These are phyloP conservation scores for Diaporthe nobilis DNA, from an alignment of 2,329 filamentous ascomycete species.

Conservation along the genomic window DNA sequence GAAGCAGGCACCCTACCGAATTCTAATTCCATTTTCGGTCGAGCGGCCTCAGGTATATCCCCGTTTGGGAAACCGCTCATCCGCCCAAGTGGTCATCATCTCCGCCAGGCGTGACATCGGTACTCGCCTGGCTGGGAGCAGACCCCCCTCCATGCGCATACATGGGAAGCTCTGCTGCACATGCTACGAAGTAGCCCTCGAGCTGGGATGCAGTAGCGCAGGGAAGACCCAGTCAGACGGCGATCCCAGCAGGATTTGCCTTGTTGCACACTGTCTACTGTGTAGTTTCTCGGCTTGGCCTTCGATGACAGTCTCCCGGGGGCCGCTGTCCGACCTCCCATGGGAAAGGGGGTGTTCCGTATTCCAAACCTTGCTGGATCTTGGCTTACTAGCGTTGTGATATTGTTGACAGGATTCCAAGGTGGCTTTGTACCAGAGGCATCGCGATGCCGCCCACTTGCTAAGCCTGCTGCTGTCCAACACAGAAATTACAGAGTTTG, in stretches of 20 bases:
- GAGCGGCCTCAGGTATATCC: conserved; percentile 9
- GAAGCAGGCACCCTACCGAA: conserved; percentile 14
- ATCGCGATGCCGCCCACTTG: not conserved
- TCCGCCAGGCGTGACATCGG: conserved; percentile 22
- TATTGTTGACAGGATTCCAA: not conserved
- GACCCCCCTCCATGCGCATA: conserved; percentile 11
- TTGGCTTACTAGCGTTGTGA: not conserved
- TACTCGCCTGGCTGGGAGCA: not conserved
- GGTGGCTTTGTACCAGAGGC: not conserved
- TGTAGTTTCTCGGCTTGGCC: not conserved
- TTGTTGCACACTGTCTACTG: not conserved
- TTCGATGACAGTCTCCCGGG: conserved; percentile 4
- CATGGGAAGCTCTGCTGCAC: not conserved
- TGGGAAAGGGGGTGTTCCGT: conserved; percentile 2
- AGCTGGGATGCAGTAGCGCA: conserved; percentile 3
- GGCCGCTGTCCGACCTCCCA: not conserved
- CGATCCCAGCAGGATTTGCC: conserved; percentile 24
- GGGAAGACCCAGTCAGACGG: conserved; percentile 8
- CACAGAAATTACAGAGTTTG: not conserved
- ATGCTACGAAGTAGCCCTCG: not conserved
- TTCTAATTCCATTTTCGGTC: conserved; percentile 30
- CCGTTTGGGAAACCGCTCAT: conserved; percentile 20
- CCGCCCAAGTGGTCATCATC: conserved; percentile 4
- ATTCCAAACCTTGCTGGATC: conserved; percentile 14
- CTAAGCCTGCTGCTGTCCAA: not conserved